Conservation (phyloP, 2,329 filamentous ascomycete species). For the Arthroderma sp. region DNA sequence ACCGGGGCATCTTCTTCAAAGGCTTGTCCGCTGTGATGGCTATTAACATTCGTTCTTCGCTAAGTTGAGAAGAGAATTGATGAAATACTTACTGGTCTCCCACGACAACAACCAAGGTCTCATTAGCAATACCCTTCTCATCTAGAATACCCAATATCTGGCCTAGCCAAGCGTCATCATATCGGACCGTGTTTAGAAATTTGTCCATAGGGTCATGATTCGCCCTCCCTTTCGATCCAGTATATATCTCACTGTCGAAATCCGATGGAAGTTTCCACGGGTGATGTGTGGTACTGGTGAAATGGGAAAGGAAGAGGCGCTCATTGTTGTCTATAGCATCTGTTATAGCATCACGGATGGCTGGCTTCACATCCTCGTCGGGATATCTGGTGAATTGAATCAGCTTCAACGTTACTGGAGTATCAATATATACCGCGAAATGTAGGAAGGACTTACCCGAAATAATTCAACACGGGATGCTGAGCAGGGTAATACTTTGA, state of each 20-base stretch:
- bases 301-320: conserved; percentile 24
- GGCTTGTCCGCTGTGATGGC: conserved; percentile 26
- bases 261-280: conserved; percentile 30
- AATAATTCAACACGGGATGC: conserved; percentile 32
- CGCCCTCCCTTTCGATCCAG: conserved; percentile 15
- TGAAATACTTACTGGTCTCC: conserved; percentile 31
- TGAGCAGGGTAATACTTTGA: conserved; percentile 25
- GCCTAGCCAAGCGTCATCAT: conserved; percentile 31
- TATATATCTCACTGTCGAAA: conserved; percentile 21
- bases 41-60: conserved; percentile 1
- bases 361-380: conserved; percentile 32
- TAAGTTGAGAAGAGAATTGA: neutral
- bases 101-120: conserved; percentile 37
- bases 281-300: conserved; percentile 32
- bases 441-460: conserved; percentile 24
- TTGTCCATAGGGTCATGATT: conserved; percentile 28
- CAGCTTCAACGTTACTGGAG: neutral
- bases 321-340: conserved; percentile 18
- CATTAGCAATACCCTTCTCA: conserved; percentile 33
- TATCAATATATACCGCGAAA: neutral
- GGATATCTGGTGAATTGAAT: conserved; percentile 20
- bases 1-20: conserved; percentile 32
- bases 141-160: conserved; percentile 33
- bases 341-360: conserved; percentile 20
- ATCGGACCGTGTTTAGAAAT: conserved; percentile 35